Percentiles rank a stretch among this genome's conserved stretches.
phyloP scores from a whole-genome alignment of 495 filamentous ascomycete genomes.

The Penicillium pancosmium region DNA sequence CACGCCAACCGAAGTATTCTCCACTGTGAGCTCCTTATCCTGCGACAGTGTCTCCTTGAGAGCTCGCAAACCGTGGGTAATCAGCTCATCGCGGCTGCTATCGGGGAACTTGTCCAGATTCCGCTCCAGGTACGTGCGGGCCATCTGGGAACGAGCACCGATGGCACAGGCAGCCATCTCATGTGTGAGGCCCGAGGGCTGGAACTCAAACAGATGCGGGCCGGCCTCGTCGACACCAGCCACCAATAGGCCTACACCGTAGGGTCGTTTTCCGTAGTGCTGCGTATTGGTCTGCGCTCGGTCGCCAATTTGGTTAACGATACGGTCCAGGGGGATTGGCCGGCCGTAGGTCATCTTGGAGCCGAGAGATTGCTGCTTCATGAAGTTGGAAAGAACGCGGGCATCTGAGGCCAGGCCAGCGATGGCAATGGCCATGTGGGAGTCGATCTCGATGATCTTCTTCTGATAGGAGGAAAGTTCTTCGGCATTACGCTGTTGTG shows the following conservation, averaged over 20 bases:
- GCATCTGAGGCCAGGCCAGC: constrained; percentile 97
- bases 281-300: constrained; percentile 98
- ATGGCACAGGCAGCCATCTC: constrained; percentile 97
- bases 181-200: constrained; percentile 91
- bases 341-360: constrained; percentile 95
- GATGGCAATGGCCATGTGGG: constrained; percentile 93
- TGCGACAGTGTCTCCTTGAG: constrained; percentile 94
- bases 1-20: constrained; percentile 91
- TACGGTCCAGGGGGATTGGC: constrained; percentile 81
- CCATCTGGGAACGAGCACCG: constrained; percentile 94
- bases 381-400: constrained; percentile 99
- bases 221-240: constrained; percentile 92
- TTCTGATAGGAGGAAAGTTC: constrained; percentile 99
- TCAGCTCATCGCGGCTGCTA: constrained; percentile 77
- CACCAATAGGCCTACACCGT: constrained; percentile 92
- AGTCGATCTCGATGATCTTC: constrained; percentile 96
- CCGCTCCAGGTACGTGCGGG: constrained; percentile 91
- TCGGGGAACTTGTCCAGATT: constrained; percentile 80
- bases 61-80: constrained; percentile 85
- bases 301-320: constrained; percentile 88
- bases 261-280: constrained; percentile 94
- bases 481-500: constrained; percentile 87
- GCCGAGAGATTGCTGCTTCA: constrained; percentile 98
- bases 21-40: constrained; percentile 95
- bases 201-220: constrained; percentile 97